Evolutionary conservation across 768 basidiomycete species (phyloP), one percentile per base, ranked within the genome.

Genomic region (Russula ochroleuca): DNA sequence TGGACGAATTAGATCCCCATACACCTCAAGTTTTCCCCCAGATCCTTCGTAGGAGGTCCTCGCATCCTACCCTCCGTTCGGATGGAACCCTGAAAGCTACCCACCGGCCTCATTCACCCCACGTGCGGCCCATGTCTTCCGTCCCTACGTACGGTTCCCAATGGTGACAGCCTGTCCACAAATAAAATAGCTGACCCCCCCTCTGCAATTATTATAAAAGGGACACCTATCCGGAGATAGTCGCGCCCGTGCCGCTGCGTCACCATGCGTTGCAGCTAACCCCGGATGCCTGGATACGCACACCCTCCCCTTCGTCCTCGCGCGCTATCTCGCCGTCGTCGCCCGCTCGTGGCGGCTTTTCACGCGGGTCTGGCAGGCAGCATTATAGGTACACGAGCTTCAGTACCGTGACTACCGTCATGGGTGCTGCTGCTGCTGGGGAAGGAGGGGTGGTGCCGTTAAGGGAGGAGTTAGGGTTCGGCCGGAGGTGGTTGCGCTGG

Each of bases 401-500:
- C 69, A 78, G 79, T 62, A 70, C 79, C 0, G 70, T 86, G 14
- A 64, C 73, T 69, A 70, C 79, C 0, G 70, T 86, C 15, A 64
- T 73, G 41, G 79, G 80, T 41, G 75, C 74, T 28, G 43, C 19
- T 43, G n/a, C 73, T 74, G 64, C 68, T 66, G 37, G 61, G 61
- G 13, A 72, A 11, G 45, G 21, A 10, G 45, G n/a, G 1, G 45
- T 10, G 35, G 35, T 69, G 19, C 59, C 60, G 10, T 59, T 61
- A 3, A 33, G 35, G 35, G 67, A 64, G 40, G 75, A 76, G 53
- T 68, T 67, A 5, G 77, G 80, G 37, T 79, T 84, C 73, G 87
- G 79, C 13, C 78, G 81, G 66, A 72, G 85, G 48, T 90, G 86
- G 85, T 77, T 90, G 43, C 79, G 85, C 48, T 93, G 88, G 89